Conservation (phyloP, 2,329 filamentous ascomycete genomes). For the Cadophora sp. region DNA sequence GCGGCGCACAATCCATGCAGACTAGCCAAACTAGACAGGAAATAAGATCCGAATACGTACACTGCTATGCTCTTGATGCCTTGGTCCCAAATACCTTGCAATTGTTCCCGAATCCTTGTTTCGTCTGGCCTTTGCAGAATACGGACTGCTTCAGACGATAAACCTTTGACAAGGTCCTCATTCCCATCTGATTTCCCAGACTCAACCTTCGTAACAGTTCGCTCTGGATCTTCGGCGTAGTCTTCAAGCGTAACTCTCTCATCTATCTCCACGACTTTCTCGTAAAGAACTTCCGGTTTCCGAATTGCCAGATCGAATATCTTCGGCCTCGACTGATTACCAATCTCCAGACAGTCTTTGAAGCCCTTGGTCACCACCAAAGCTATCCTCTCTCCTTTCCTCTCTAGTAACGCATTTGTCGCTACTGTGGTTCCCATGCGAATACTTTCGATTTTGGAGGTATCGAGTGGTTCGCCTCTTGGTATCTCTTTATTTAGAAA, state of each 20-base stretch:
- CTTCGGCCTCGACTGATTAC: constrained; percentile 86
- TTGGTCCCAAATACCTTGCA: constrained; percentile 70
- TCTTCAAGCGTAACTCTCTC: constrained; percentile 92
- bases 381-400: constrained; percentile 88
- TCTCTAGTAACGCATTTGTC: constrained; percentile 87
- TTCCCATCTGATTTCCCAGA: constrained; percentile 54
- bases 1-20: background rate
- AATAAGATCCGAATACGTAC: background rate
- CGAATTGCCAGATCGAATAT: constrained; percentile 91
- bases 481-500: constrained; percentile 80
- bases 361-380: constrained; percentile 89
- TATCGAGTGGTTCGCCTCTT: constrained; percentile 81
- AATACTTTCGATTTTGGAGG: constrained; percentile 84
- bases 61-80: constrained; percentile 86
- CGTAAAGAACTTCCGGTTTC: constrained; percentile 87
- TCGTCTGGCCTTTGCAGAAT: constrained; percentile 69
- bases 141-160: constrained; percentile 77
- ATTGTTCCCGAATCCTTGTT: constrained; percentile 60
- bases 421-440: constrained; percentile 96
- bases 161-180: constrained; percentile 69
- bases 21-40: no score
- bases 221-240: constrained; percentile 84
- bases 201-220: constrained; percentile 61
- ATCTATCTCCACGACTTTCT: constrained; percentile 85
- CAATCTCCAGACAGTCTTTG: constrained; percentile 85